These are phyloP conservation scores for Naganishia onofrii DNA, from an alignment of 768 basidiomycete species.

Conservation along the genomic window DNA sequence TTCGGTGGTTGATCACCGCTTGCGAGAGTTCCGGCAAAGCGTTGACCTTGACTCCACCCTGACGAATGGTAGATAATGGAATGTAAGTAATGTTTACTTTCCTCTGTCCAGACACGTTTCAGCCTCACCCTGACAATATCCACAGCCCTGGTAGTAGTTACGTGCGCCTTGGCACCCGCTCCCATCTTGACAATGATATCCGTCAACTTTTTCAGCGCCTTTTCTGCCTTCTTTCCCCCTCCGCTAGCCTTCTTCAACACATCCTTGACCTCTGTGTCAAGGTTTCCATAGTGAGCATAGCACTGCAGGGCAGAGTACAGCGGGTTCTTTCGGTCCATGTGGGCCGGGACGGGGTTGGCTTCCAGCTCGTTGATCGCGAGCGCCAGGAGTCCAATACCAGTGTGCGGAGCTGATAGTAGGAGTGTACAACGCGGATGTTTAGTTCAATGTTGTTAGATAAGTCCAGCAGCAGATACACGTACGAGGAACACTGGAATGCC, in stretches of 20 bases:
- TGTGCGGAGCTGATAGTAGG: slow-evolving; percentile 39
- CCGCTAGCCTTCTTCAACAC: slow-evolving; percentile 28
- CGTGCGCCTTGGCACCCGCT: slow-evolving; percentile 32
- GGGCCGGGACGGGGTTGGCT: slow-evolving; percentile 36
- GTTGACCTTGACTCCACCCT: slow-evolving; percentile 42
- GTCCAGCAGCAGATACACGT: neutral
- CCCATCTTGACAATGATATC: slow-evolving; percentile 48
- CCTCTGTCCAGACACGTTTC: neutral
- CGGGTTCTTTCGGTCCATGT: slow-evolving; percentile 61
- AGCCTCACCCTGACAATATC: slow-evolving; percentile 38
- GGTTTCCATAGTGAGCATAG: slow-evolving; percentile 59
- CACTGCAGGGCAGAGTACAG: slow-evolving; percentile 66
- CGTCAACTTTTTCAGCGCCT: slow-evolving; percentile 58
- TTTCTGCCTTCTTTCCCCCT: slow-evolving; percentile 47
- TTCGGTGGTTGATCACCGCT: slow-evolving; percentile 49
- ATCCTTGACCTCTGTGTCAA: slow-evolving; percentile 48
- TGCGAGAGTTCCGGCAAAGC: slow-evolving; percentile 41
- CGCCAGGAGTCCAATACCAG: slow-evolving; percentile 48
- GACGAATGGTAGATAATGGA: neutral
- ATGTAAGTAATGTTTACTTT: neutral
- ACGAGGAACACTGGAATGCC: slow-evolving; percentile 46
- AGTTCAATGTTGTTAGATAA: neutral
- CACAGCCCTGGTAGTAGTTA: slow-evolving; percentile 44
- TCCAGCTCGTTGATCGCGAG: slow-evolving; percentile 48
- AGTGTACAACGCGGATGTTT: neutral